Evolutionary conservation across 2,329 filamentous ascomycete species (phyloP).

Genomic region (Westerdykella sp.): DNA sequence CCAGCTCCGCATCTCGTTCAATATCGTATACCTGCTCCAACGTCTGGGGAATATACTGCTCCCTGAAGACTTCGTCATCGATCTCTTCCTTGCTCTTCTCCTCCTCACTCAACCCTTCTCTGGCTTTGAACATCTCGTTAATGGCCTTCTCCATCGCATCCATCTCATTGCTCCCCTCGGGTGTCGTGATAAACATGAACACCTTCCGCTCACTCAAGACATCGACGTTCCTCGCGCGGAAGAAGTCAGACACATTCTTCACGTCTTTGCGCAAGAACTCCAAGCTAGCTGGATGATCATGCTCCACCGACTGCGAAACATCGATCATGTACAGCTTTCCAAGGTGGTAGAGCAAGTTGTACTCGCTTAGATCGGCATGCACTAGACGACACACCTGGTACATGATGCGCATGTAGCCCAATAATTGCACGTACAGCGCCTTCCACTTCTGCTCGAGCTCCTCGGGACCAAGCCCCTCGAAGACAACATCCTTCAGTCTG

Average conservation of each 20-base stretch:
- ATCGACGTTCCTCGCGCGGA: conserved; percentile 77
- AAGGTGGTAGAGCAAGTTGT: conserved; percentile 90
- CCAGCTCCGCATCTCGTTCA: conserved; percentile 77
- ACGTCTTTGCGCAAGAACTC: conserved; percentile 98
- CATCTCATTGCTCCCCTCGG: conserved; percentile 55
- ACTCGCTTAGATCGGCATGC: conserved; percentile 95
- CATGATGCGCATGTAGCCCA: conserved; percentile 85
- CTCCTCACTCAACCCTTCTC: conserved; percentile 44
- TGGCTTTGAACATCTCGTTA: conserved; percentile 59
- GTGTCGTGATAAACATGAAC: conserved; percentile 71
- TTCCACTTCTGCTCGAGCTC: conserved; percentile 63
- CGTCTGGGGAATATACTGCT: conserved; percentile 94
- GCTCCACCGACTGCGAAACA: conserved; percentile 94
- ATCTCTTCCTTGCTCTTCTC: conserved; percentile 58
- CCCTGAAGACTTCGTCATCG: conserved; percentile 86
- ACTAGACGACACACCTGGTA: conserved; percentile 90
- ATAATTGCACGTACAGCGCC: conserved; percentile 70
- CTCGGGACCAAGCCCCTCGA: conserved; percentile 56
- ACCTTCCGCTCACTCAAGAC: conserved; percentile 70
- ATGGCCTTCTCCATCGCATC: conserved; percentile 57
- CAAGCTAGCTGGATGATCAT: conserved; percentile 84
- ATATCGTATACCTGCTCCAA: conserved; percentile 95
- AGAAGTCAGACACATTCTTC: conserved; percentile 94
- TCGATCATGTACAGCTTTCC: conserved; percentile 87
- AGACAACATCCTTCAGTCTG: conserved; percentile 76